These are phyloP conservation scores for Stagonosporopsis chrysanthemi DNA, from an alignment of 2,329 filamentous ascomycete species.

Conservation along the genomic window DNA sequence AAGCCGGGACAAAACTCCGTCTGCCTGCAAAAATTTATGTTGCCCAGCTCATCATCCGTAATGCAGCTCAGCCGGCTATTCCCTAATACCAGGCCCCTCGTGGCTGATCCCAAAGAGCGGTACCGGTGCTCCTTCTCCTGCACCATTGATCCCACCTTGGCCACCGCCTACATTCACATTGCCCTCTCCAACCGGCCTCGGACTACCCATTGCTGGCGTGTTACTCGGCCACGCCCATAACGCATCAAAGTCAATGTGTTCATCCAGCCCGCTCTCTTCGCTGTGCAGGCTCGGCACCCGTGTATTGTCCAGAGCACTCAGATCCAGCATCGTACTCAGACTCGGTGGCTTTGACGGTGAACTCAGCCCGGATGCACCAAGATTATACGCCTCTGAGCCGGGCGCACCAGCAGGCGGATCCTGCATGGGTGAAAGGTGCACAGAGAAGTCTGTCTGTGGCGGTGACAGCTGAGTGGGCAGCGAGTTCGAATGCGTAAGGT, in stretches of 20 bases:
- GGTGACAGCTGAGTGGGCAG: conserved; percentile 17
- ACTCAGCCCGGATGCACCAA: conserved; percentile 6
- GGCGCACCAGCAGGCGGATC: conserved; percentile 21
- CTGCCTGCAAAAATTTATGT: neutral
- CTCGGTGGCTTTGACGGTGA: conserved; percentile 31
- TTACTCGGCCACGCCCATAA: conserved; percentile 52
- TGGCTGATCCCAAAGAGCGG: conserved; percentile 46
- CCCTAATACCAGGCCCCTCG: conserved; percentile 12
- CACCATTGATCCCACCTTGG: conserved; percentile 32
- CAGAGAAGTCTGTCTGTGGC: conserved; percentile 33
- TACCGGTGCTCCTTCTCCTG: conserved; percentile 28
- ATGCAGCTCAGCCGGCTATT: neutral
- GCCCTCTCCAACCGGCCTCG: conserved; percentile 24
- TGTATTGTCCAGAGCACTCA: conserved; percentile 46
- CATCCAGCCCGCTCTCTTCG: conserved; percentile 47
- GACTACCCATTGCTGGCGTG: conserved; percentile 43
- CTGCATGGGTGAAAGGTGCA: conserved; percentile 43
- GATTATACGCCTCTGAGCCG: conserved; percentile 4
- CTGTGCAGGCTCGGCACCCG: conserved; percentile 42
- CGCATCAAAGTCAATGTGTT: conserved; percentile 53
- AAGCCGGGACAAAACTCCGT: neutral
- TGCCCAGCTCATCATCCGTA: no score
- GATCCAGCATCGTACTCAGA: conserved; percentile 48
- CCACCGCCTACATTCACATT: conserved; percentile 27
- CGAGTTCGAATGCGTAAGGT: conserved; percentile 6